A percentile compares a stretch with the other conserved stretches of the same genome.
These are phyloP conservation scores for Cutaneotrichosporon daszewskae DNA, from an alignment of 1,284 basidiomycete species.

Conservation along the genomic window DNA sequence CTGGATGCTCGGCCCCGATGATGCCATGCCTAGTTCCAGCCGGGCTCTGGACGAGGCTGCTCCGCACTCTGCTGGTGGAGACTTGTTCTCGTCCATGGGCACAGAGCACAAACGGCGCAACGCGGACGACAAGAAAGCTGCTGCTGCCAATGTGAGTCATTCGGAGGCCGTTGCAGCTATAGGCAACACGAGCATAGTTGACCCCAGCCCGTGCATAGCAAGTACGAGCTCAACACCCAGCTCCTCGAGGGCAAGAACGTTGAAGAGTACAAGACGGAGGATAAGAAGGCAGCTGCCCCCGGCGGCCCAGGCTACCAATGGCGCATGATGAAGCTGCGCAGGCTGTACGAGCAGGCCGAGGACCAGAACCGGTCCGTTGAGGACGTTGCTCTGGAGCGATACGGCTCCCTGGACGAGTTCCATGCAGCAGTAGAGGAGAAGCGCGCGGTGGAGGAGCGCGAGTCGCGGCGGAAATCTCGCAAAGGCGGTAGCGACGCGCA, in stretches of 20 bases:
- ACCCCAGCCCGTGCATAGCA: conserved; percentile 21
- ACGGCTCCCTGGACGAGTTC: conserved; percentile 76
- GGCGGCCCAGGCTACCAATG: conserved; percentile 90
- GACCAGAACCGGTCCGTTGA: conserved; percentile 71
- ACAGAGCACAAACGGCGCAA: conserved; percentile 66
- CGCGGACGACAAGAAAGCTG: conserved; percentile 56
- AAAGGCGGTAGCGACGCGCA: conserved; percentile 21
- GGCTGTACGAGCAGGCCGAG: conserved; percentile 81
- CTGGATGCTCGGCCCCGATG: conserved; percentile 73
- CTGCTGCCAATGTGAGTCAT: conserved; percentile 61
- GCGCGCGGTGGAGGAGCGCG: conserved; percentile 73
- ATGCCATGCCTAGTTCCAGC: background rate
- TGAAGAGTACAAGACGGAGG: conserved; percentile 56
- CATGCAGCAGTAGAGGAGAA: conserved; percentile 82
- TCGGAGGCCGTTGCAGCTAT: no score
- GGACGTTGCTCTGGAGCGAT: conserved; percentile 81
- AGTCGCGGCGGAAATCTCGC: conserved; percentile 53
- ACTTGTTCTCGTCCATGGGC: conserved; percentile 81
- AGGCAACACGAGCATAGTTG: no score
- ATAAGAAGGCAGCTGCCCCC: conserved; percentile 55
- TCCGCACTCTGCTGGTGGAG: conserved; percentile 43
- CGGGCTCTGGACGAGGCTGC: background rate
- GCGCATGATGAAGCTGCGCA: conserved; percentile 94
- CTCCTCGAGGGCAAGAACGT: conserved; percentile 59
- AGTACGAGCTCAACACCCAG: conserved; percentile 74